phyloP scores from a whole-genome alignment of 2,329 filamentous ascomycete genomes.

The Zymoseptoria tritici region DNA sequence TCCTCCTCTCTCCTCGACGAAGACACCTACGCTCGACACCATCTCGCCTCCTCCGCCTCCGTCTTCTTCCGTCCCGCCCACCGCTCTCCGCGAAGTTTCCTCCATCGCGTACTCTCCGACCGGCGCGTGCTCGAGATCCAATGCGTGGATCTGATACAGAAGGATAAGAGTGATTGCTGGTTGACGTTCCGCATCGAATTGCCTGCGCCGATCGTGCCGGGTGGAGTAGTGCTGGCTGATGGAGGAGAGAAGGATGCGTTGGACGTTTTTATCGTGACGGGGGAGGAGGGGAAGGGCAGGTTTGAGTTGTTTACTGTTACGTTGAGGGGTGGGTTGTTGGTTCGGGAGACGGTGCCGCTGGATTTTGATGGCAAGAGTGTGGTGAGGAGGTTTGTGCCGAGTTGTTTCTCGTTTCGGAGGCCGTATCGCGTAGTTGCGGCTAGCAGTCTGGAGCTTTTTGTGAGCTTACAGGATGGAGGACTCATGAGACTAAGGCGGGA shows the following conservation, averaged over 20 bases:
- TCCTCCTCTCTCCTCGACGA: constrained; percentile 51
- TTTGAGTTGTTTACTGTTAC: constrained; percentile 76
- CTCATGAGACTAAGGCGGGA: constrained; percentile 63
- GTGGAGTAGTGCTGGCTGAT: constrained; percentile 78
- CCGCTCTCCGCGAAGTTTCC: constrained; percentile 71
- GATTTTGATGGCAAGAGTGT: constrained; percentile 69
- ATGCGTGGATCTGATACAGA: constrained; percentile 63
- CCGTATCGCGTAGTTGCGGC: constrained; percentile 75
- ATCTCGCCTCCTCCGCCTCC: constrained; percentile 70
- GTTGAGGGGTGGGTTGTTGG: constrained; percentile 76
- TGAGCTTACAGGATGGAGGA: constrained; percentile 73
- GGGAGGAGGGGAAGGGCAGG: constrained; percentile 36
- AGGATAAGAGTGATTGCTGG: constrained; percentile 40
- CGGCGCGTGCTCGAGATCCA: constrained; percentile 74
- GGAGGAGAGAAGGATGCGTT: constrained; percentile 68
- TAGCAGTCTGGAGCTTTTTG: constrained; percentile 64
- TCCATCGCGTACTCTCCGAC: constrained; percentile 84
- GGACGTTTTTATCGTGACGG: constrained; percentile 69
- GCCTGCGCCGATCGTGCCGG: constrained; percentile 67
- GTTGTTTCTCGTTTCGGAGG: constrained; percentile 67
- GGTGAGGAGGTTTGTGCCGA: constrained; percentile 66
- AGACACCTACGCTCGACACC: constrained; percentile 61
- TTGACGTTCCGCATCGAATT: constrained; percentile 75
- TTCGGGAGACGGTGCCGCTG: constrained; percentile 47
- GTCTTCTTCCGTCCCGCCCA: constrained; percentile 76